phyloP scores from a whole-genome alignment of 1,284 basidiomycete species.

The Apiotrichum gracile region DNA sequence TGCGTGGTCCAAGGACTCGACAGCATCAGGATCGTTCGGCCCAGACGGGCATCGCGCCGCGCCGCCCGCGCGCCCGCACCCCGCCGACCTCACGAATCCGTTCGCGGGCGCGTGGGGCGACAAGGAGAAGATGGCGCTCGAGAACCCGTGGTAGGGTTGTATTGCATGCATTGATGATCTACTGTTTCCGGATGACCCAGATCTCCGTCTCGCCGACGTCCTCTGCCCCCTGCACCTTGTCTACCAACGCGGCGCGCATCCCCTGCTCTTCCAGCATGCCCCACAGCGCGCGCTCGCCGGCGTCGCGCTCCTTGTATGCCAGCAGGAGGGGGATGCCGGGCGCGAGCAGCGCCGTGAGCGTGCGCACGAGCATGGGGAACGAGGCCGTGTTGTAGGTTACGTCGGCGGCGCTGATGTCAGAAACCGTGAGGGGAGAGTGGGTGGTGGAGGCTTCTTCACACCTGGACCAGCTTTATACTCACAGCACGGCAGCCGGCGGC shows the following conservation, averaged over 20 bases:
- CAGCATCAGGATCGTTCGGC: conserved; percentile 7
- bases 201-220: conserved; percentile 56
- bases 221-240: conserved; percentile 55
- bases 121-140: conserved; percentile 23
- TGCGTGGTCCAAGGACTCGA: conserved; percentile 24
- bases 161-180: background rate
- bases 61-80: conserved; percentile 43
- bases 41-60: conserved; percentile 19
- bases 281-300: conserved; percentile 67
- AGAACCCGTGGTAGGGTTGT: conserved; percentile 28
- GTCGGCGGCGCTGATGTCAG: conserved; percentile 66
- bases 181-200: conserved; percentile 51
- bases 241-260: conserved; percentile 48
- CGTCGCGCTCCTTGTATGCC: conserved; percentile 76
- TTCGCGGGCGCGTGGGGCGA: conserved; percentile 5
- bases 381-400: conserved; percentile 82
- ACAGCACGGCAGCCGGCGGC: conserved; percentile 39
- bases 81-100: conserved; percentile 26
- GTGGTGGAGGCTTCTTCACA: no score
- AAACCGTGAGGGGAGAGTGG: no score
- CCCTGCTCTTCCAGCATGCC: conserved; percentile 50
- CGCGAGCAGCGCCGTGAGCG: conserved; percentile 30
- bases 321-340: conserved; percentile 51
- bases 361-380: conserved; percentile 53
- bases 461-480: conserved; percentile 5